phyloP scores from a whole-genome alignment of 208 protist species.

The Acanthamoeba royreba region DNA sequence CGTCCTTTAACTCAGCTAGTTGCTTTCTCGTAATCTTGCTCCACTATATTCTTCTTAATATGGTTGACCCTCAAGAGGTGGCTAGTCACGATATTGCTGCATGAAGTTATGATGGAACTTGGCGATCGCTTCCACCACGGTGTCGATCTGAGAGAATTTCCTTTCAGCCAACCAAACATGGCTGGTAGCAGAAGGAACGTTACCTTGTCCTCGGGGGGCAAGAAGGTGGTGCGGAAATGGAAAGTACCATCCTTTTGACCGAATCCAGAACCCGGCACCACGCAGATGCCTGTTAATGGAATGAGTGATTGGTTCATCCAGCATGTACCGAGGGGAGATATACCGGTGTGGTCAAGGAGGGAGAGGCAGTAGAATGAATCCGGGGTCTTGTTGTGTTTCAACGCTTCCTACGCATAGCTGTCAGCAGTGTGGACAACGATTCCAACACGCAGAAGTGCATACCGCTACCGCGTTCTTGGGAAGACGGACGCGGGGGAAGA shows the following conservation, averaged over 20 bases:
- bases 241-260: conserved; percentile 92
- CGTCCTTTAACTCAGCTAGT: not conserved
- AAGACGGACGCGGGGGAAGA: conserved; percentile 91
- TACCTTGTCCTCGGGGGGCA: conserved; percentile 96
- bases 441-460: too few relatives aligned
- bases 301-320: not conserved
- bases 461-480: not conserved
- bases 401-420: conserved; percentile 68
- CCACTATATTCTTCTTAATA: not conserved
- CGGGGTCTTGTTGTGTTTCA: conserved; percentile 80
- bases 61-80: too few relatives aligned
- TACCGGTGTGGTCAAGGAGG: conserved; percentile 87
- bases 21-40: not conserved
- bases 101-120: not conserved
- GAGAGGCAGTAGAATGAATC: conserved; percentile 95
- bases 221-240: conserved; percentile 99
- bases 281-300: conserved; percentile 64
- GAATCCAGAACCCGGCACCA: conserved; percentile 95
- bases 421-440: too few relatives aligned
- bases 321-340: not conserved
- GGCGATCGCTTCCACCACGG: not conserved
- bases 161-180: not conserved
- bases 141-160: not conserved
- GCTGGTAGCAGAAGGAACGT: not conserved
- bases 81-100: not conserved